Conservation (phyloP, 2,329 filamentous ascomycete species). For the Talaromyces sp. region DNA sequence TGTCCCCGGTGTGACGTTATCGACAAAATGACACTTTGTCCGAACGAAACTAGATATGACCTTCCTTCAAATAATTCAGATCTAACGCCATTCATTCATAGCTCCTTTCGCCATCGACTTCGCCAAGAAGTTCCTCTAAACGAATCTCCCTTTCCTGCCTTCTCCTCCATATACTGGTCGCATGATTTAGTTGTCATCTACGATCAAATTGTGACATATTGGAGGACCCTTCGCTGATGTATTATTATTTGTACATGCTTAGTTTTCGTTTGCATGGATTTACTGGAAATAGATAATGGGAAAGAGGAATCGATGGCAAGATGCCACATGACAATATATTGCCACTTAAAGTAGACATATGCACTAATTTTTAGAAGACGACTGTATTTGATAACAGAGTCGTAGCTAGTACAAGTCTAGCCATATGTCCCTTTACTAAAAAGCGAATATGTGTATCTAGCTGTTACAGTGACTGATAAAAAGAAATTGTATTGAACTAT, state of each 20-base stretch:
- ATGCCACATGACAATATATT: conserved; percentile 4
- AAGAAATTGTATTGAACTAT: conserved; percentile 24
- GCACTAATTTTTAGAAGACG: too few relatives aligned
- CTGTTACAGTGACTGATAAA: neutral
- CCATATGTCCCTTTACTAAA: too few relatives aligned
- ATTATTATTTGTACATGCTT: conserved; percentile 38
- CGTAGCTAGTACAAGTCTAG: neutral
- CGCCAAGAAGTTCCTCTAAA: conserved; percentile 51
- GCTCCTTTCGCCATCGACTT: conserved; percentile 55
- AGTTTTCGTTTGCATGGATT: conserved; percentile 20
- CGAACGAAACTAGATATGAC: neutral
- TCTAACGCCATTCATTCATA: conserved; percentile 22
- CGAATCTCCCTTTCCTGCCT: conserved; percentile 8
- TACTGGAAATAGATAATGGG: conserved; percentile 26
- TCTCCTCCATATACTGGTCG: conserved; percentile 1
- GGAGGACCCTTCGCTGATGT: conserved; percentile 28
- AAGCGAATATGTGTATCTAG: too few relatives aligned
- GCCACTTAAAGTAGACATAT: neutral
- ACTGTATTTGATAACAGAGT: too few relatives aligned
- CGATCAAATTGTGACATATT: neutral
- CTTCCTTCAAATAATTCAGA: neutral
- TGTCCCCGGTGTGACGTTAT: neutral
- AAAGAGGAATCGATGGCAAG: conserved; percentile 11
- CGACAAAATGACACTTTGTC: neutral
- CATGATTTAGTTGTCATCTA: conserved; percentile 7